Base-by-base conservation (phyloP, 2,329 filamentous ascomycete species). In the Fusarium clavum region DNA sequence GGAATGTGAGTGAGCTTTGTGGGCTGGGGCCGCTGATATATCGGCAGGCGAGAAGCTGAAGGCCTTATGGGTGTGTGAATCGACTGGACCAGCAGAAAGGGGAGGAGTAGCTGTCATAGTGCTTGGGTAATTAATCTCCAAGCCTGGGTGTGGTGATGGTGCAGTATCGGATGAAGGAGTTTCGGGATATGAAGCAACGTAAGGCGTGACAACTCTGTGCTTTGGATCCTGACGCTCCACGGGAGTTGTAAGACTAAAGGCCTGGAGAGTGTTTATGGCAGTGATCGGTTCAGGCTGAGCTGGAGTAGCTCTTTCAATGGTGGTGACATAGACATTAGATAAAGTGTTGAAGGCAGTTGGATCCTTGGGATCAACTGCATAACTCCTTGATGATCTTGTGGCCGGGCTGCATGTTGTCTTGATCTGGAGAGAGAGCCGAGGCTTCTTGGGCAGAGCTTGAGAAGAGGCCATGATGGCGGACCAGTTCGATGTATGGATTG, bases 341-440 rank as follows among this genome's bases (percentile, higher is more conserved):
- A 91, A 83, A 4, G 89, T 91, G 78, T 91, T 91, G 80, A 90
- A 90, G 24, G 87, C 82, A 2, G 89, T 91, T 6, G 88, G 87
- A 32, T 88, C 89, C 61, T 83, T 85, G 30, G 87, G 85, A 71
- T 90, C 85, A 41, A 86, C 71, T 41, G 74, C 60, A 57, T 77
- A 78, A 48, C 74, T 75, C 64, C 76, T 72, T 18, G 72, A 67
- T 24, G 82, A 77, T 57, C 79, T 82, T 57, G 79, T 76, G 43
- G 72, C 74, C 6, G 82, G 75, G 34, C 77, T 79, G 59, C 78
- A 76, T 30, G 81, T 76, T 25, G 85, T 80, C 73, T 85, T 86
- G 73, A 83, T 88, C 75, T 87, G 84, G 71, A 88, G 84, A 57
- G 86, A 87, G 67, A 90, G 79, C 74, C 87, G 83, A 5, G 88